phyloP scores from a whole-genome alignment of 805 yeast species.

The Candida boleticola region DNA sequence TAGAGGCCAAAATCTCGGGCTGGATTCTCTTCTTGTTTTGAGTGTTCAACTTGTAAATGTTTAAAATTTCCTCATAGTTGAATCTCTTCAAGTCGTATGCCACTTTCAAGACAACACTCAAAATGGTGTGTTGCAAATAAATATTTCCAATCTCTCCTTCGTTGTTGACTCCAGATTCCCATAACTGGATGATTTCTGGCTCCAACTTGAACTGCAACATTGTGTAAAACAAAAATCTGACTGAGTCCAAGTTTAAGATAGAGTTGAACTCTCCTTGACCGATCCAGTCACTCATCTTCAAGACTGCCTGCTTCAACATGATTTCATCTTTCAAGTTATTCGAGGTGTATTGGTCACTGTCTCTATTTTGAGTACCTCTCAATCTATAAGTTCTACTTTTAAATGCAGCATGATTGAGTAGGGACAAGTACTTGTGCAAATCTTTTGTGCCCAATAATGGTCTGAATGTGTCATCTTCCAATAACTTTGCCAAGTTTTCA shows the following conservation, averaged over 20 bases:
- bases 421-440: constrained; percentile 19
- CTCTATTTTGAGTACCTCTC: constrained; percentile 32
- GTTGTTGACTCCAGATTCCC: constrained; percentile 60
- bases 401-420: constrained; percentile 24
- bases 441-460: constrained; percentile 17
- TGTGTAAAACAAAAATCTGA: constrained; percentile 28
- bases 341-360: constrained; percentile 31
- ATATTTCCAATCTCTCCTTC: constrained; percentile 37
- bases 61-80: constrained; percentile 57
- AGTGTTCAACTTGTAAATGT: constrained; percentile 49
- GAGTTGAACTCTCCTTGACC: constrained; percentile 27
- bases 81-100: constrained; percentile 60
- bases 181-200: constrained; percentile 63
- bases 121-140: constrained; percentile 62
- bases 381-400: constrained; percentile 32
- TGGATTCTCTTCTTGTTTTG: constrained; percentile 26
- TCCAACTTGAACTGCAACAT: constrained; percentile 54
- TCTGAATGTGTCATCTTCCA: constrained; percentile 22
- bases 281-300: constrained; percentile 29
- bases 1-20: constrained; percentile 57
- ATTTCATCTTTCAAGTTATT: constrained; percentile 26
- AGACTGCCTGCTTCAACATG: constrained; percentile 30
- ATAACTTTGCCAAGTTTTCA: constrained; percentile 13
- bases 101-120: constrained; percentile 67
- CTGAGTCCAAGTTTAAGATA: constrained; percentile 19